A percentile compares a stretch with the other conserved stretches of the same genome.
Conservation (phyloP, 345 rosid species). For the Microcos paniculata region DNA sequence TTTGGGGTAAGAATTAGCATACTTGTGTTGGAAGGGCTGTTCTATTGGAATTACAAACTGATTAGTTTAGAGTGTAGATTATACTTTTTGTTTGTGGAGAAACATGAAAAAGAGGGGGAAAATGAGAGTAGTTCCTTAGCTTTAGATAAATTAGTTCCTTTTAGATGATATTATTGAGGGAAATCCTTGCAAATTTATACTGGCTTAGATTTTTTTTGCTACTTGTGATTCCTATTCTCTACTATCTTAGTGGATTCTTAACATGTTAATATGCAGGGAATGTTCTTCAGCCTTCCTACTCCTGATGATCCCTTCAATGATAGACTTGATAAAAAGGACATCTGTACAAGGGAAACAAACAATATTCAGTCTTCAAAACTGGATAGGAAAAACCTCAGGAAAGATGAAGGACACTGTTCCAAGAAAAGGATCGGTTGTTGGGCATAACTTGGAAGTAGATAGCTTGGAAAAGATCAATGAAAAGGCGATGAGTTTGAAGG, state of each 20-base stretch:
- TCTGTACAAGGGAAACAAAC: conserved; percentile 25
- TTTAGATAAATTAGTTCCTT: not conserved
- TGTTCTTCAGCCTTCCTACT: conserved; percentile 93
- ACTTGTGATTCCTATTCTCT: not conserved
- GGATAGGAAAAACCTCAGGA: conserved; percentile 6
- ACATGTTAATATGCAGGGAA: conserved; percentile 48
- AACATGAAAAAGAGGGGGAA: not conserved
- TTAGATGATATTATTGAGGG: not conserved
- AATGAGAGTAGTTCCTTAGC: not conserved
- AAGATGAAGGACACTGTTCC: conserved; percentile 17
- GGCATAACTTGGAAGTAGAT: conserved; percentile 14
- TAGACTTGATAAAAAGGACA: conserved; percentile 38
- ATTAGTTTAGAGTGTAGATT: not conserved
- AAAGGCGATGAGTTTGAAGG: conserved; percentile 11
- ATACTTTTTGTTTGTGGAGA: not conserved
- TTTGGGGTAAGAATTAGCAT: not conserved
- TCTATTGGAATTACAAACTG: not conserved
- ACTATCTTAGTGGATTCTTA: not conserved
- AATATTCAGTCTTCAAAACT: conserved; percentile 19
- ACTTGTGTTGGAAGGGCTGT: not conserved
- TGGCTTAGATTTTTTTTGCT: not conserved
- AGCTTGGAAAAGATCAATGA: conserved; percentile 7
- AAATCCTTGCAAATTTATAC: not conserved
- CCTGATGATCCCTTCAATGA: conserved; percentile 83
- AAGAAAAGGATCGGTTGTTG: conserved; percentile 17